Conservation (phyloP, 2,329 filamentous ascomycete genomes). For the Aspergillus jensenii region DNA sequence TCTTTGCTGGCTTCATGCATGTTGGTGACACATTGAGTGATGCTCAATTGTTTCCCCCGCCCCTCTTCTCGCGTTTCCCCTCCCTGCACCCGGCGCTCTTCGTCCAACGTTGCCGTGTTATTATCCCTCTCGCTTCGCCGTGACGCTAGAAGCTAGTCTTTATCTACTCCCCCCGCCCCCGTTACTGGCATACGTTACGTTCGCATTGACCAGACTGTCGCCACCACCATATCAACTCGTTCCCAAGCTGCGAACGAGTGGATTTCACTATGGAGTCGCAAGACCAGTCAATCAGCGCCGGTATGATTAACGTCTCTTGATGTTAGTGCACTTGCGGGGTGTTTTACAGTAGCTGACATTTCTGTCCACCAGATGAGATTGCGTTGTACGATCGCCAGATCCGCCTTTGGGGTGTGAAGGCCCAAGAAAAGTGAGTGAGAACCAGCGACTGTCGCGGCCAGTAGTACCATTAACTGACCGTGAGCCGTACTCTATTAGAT, state of each 20-base stretch:
- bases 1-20: constrained; percentile 6
- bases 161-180: not conserved
- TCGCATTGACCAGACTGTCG: not conserved
- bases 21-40: constrained; percentile 5
- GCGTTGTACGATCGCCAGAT: constrained; percentile 97
- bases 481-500: constrained; percentile 49
- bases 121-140: not conserved
- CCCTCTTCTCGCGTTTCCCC: not conserved
- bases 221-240: not conserved
- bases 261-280: constrained; percentile 13
- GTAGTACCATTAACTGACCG: not conserved
- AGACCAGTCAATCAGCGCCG: constrained; percentile 26
- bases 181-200: not conserved
- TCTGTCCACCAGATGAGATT: constrained; percentile 71
- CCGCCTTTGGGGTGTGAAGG: constrained; percentile 92
- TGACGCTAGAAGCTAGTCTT: not conserved
- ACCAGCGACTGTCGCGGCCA: not conserved
- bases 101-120: not conserved
- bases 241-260: not conserved
- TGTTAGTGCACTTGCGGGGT: not conserved
- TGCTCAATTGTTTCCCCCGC: not conserved
- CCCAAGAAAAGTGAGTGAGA: constrained; percentile 69
- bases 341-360: constrained; percentile 1
- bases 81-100: not conserved
- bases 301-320: constrained; percentile 19